Percentiles rank a stretch among this genome's conserved stretches.
phyloP scores from a whole-genome alignment of 2,329 filamentous ascomycete species.

The Gremmenia infestans region DNA sequence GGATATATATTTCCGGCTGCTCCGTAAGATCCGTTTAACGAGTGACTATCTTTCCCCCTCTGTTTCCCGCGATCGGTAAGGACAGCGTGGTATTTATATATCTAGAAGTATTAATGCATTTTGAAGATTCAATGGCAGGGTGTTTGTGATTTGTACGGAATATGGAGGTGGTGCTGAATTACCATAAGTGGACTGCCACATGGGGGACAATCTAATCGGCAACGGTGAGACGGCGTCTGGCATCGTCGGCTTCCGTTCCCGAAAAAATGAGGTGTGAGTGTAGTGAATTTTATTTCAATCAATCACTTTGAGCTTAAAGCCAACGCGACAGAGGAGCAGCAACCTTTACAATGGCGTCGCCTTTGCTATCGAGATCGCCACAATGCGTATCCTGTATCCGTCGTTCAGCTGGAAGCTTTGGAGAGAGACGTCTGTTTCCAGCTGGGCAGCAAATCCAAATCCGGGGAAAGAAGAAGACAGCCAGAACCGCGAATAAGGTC shows the following conservation, averaged over 20 bases:
- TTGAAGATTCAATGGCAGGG: too few relatives aligned
- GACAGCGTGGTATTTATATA: too few relatives aligned
- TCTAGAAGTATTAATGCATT: too few relatives aligned
- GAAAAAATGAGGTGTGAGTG: neutral
- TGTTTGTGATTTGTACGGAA: too few relatives aligned
- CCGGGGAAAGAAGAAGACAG: conserved; percentile 41
- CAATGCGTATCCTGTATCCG: conserved; percentile 29
- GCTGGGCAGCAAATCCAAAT: conserved; percentile 33
- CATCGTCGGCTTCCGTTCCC: too few relatives aligned
- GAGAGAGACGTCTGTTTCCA: conserved; percentile 15
- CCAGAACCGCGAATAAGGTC: conserved; percentile 35
- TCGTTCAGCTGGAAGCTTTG: conserved; percentile 22
- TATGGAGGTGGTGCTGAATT: too few relatives aligned
- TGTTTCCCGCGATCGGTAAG: too few relatives aligned
- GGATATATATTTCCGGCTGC: too few relatives aligned
- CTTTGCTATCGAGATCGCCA: conserved; percentile 22
- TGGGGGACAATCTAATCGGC: neutral
- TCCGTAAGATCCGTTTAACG: too few relatives aligned
- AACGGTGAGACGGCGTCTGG: neutral
- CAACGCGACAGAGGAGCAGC: conserved; percentile 3
- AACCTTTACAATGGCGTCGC: conserved; percentile 25
- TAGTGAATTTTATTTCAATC: neutral
- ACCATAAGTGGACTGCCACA: too few relatives aligned
- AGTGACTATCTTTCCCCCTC: too few relatives aligned
- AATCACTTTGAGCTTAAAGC: neutral